These are phyloP conservation scores for Trypanosoma vivax DNA, from an alignment of 208 protist genomes.

Conservation along the genomic window DNA sequence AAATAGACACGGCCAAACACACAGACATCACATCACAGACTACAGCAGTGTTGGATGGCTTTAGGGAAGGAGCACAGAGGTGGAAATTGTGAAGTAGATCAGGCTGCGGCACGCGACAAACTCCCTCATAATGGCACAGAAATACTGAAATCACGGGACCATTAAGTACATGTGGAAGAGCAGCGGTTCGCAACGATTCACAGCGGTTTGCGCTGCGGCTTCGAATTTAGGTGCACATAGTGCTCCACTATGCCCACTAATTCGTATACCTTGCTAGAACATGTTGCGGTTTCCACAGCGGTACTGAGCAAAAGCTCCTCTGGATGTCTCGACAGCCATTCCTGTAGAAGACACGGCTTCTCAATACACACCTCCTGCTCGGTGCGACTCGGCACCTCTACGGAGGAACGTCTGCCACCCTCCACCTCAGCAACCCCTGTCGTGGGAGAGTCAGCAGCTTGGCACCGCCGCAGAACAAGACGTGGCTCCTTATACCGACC, in stretches of 20 bases:
- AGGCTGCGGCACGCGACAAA: too few species aligned
- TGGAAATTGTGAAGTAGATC: too few species aligned
- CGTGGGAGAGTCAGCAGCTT: not conserved
- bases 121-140: too few species aligned
- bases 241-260: constrained; percentile 56
- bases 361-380: too few species aligned
- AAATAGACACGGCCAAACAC: too few species aligned
- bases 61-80: too few species aligned
- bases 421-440: not conserved
- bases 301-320: constrained; percentile 41
- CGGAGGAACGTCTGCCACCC: not conserved
- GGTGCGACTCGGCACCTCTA: too few species aligned
- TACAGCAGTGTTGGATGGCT: too few species aligned
- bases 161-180: too few species aligned
- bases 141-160: too few species aligned
- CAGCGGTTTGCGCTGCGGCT: constrained; percentile 36
- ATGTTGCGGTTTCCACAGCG: not conserved
- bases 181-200: too few species aligned
- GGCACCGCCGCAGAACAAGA: constrained; percentile 29
- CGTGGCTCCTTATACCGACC: constrained; percentile 27
- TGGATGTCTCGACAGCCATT: constrained; percentile 51
- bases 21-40: too few species aligned
- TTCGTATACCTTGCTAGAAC: constrained; percentile 48
- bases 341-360: constrained; percentile 17
- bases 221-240: constrained; percentile 62